Base-by-base conservation (phyloP, 306 rosid species). In the Gillenia trifoliata region DNA sequence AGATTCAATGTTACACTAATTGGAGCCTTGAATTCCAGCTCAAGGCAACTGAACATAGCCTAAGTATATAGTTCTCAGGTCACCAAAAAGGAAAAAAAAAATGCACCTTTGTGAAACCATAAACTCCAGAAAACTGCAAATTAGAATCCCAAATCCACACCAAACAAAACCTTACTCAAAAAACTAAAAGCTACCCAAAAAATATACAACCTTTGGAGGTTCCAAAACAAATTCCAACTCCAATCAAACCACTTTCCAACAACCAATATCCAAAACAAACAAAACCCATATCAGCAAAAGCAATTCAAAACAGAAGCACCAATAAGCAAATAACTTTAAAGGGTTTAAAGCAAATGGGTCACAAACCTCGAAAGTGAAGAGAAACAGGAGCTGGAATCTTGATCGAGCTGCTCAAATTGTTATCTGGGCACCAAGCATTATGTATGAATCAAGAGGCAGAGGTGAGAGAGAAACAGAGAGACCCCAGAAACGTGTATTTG, bases 351-450 rank as follows among this genome's bases (percentile, higher is more conserved):
- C 59, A 79, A 75, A 50, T n/a, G 71, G 43, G 41, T 23, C n/a
- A 75, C 85, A 72, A 62, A 89, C 93, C 89, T 88, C 47, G 31
- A 16, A 43, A 65, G 20, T 17, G 60, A 59, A 64, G 70, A 61
- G 60, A 28, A 49, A 71, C 3, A 55, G 29, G 34, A 72, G 52
- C 45, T 49, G 71, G 64, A 79, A 86, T 38, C 31, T 28, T 72
- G 76, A 77, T 40, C 45, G 75, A 73, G 72, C 38, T 61, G 56
- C 49, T 65, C 68, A 85, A 76, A 73, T 80, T 63, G 77, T 28
- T 79, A 71, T 73, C 72, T 66, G 76, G 62, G 77, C 36, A 67
- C 19, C 47, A 49, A 83, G 75, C 85, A 80, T 68, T 70, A 20
- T 28, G 80, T 67, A 17, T 23, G 80, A 79, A 70, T n/a, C 56